A percentile compares a stretch with the other conserved stretches of the same genome.
These are phyloP conservation scores for Angomonas deanei DNA, from an alignment of 208 protist genomes.

Conservation along the genomic window DNA sequence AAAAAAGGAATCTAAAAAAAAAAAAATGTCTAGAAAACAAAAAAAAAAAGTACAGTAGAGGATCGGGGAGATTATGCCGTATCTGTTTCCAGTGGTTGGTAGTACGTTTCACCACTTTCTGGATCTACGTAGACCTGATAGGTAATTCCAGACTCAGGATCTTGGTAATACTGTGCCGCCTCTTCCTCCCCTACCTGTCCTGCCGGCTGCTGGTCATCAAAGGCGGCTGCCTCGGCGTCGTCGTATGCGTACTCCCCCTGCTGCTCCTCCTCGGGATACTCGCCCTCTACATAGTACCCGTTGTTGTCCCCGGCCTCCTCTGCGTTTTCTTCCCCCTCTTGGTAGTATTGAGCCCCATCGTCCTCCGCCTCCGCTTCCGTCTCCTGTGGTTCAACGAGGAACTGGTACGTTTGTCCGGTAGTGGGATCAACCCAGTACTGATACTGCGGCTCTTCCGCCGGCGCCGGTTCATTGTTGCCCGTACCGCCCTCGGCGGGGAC, in stretches of 20 bases:
- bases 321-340: not conserved
- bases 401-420: slow-evolving; percentile 23
- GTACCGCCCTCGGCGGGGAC: not conserved
- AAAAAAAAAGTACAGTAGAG: slow-evolving; percentile 6
- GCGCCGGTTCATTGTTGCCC: not conserved
- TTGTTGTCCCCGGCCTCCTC: not conserved
- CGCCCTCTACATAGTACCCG: not conserved
- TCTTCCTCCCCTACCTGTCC: not conserved
- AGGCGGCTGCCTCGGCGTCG: too few relatives aligned
- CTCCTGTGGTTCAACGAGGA: not conserved
- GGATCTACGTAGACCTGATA: slow-evolving; percentile 30
- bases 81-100: slow-evolving; percentile 15
- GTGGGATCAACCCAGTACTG: slow-evolving; percentile 16
- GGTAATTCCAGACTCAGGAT: not conserved
- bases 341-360: not conserved
- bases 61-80: slow-evolving; percentile 5
- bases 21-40: not conserved
- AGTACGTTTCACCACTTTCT: slow-evolving; percentile 19
- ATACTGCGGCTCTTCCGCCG: not conserved
- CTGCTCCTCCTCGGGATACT: not conserved
- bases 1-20: not conserved
- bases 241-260: too few relatives aligned
- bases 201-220: too few relatives aligned
- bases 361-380: slow-evolving; percentile 2
- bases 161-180: not conserved